phyloP scores from a whole-genome alignment of 768 basidiomycete genomes.

The Grammothele lineata region DNA sequence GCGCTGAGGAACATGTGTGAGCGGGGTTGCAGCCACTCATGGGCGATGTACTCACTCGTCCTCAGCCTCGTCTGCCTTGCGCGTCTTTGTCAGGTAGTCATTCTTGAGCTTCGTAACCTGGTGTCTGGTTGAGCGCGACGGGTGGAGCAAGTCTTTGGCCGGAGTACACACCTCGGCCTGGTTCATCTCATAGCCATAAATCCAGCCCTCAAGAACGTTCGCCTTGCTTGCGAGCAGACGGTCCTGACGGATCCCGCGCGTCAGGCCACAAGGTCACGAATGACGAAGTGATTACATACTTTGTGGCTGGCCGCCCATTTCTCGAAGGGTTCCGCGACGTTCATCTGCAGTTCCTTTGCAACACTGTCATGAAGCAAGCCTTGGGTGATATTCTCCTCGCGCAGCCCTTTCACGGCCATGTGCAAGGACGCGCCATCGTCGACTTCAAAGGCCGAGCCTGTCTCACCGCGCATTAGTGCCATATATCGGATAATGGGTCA shows the following conservation, averaged over 20 bases:
- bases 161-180: constrained; percentile 53
- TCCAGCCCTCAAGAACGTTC: constrained; percentile 60
- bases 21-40: background rate
- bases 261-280: constrained; percentile 5
- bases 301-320: constrained; percentile 76
- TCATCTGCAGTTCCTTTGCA: constrained; percentile 67
- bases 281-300: constrained; percentile 31
- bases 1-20: constrained; percentile 43
- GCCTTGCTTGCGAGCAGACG: constrained; percentile 48
- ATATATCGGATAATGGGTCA: too few species aligned
- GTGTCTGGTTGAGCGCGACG: too few species aligned
- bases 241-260: constrained; percentile 36
- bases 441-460: constrained; percentile 64
- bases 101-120: constrained; percentile 65
- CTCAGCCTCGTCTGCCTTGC: constrained; percentile 86
- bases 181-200: constrained; percentile 66
- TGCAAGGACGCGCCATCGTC: constrained; percentile 84
- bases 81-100: constrained; percentile 71
- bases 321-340: constrained; percentile 79
- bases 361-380: constrained; percentile 71
- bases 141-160: too few species aligned
- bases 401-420: constrained; percentile 75
- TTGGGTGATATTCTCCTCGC: constrained; percentile 64
- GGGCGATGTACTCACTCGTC: constrained; percentile 68
- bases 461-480: background rate